Conservation (phyloP, 2,329 filamentous ascomycete genomes). For the Blastomyces gilchristii region DNA sequence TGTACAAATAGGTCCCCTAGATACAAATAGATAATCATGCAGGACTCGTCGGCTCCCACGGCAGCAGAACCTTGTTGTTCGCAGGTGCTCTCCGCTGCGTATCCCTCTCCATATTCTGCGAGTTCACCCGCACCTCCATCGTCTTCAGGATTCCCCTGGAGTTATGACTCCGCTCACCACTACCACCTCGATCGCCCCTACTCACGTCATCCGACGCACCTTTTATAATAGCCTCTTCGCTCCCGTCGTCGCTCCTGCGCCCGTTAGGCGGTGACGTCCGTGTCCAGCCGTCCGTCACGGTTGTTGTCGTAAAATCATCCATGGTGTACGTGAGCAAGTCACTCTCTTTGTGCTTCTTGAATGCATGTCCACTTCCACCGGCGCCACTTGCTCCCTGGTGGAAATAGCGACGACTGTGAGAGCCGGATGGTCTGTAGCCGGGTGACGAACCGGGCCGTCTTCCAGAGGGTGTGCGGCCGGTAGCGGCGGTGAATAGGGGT, state of each 20-base stretch:
- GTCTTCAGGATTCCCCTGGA: conserved; percentile 12
- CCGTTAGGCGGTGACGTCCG: neutral
- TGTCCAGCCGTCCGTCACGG: neutral
- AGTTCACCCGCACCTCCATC: conserved; percentile 10
- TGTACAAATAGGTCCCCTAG: neutral
- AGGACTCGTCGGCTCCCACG: conserved; percentile 1
- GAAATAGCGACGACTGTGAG: neutral
- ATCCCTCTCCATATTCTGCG: neutral
- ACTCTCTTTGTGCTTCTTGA: neutral
- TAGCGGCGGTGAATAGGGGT: conserved; percentile 6
- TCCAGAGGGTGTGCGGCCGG: conserved; percentile 3
- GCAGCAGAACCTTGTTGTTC: neutral
- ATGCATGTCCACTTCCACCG: neutral
- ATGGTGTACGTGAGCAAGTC: conserved; percentile 3
- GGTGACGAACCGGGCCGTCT: neutral
- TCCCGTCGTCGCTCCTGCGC: neutral
- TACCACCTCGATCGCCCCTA: neutral
- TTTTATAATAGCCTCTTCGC: conserved; percentile 6
- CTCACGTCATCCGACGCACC: neutral
- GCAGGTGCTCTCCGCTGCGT: no score
- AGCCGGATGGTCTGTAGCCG: neutral
- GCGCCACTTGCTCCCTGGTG: neutral
- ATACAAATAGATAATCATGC: neutral
- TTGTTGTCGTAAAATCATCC: conserved; percentile 7
- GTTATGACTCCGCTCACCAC: neutral